Evolutionary conservation across 2,329 filamentous ascomycete species (phyloP), one percentile per base, ranked within the genome.

Genomic region (Trichoderma oligosporum): DNA sequence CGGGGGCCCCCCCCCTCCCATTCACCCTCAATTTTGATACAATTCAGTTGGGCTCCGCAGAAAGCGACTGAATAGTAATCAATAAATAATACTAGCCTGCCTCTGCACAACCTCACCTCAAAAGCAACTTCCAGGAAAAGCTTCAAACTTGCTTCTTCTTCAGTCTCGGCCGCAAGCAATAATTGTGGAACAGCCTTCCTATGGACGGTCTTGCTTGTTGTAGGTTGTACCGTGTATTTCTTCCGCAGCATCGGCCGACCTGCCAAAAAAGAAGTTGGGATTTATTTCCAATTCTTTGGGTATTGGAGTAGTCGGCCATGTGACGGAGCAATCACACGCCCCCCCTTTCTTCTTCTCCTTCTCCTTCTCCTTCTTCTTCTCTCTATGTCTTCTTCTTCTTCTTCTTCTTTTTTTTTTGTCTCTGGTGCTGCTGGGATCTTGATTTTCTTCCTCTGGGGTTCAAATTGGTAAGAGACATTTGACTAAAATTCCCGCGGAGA

Each of bases 61-160:
- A 27, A 14, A 20, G 20, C 16, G 16, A 14, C 11, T n/a, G 24
- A 24, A 8, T 7, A 12, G 24, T n/a, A n/a, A n/a, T n/a, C n/a
- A 8, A n/a, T 18, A 27, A 7, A 29, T 25, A 44, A 53, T 27
- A 44, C 33, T 18, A 53, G 38, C 5, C 27, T 20, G 7, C n/a
- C 38, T 44, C 14, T 44, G 49, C 35, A 20, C 49, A 35, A 53
- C 49, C 29, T 42, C 49, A 36, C 41, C 29, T n/a, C n/a, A n/a
- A n/a, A 36, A 22, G 7, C 27, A 54, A 41, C 49, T 39, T 54
- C 49, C 33, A 49, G 9, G 6, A 53, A 41, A 53, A 14, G 5
- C 5, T 18, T 14, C 3, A 25, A 27, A 35, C 29, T 49, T 36
- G 33, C 12, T 11, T 31, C 14, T 27, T 25, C 9, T 12, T 27